Evolutionary conservation across 495 filamentous ascomycete species (phyloP).

Genomic region (Bacidia rubella): DNA sequence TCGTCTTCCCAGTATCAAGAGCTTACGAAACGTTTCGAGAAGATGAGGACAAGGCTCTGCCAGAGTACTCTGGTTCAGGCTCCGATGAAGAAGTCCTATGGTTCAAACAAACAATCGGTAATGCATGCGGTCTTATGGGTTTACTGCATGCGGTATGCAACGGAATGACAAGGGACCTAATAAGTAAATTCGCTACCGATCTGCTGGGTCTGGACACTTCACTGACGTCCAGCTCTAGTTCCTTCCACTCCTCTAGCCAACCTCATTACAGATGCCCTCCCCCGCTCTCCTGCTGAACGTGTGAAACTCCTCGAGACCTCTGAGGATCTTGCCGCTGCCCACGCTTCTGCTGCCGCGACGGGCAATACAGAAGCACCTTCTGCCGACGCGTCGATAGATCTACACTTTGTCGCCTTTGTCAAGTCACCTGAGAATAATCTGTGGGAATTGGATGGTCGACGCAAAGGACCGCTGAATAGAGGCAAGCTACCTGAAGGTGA

Average conservation of each 20-base stretch:
- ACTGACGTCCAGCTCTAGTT: slow-evolving; percentile 2
- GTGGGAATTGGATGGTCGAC: slow-evolving; percentile 71
- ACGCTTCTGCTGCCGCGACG: slow-evolving; percentile 50
- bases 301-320: slow-evolving; percentile 58
- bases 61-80: slow-evolving; percentile 37
- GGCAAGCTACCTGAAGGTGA: slow-evolving; percentile 47
- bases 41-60: slow-evolving; percentile 22
- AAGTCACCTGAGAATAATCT: slow-evolving; percentile 49
- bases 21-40: slow-evolving; percentile 34
- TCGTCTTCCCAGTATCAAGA: slow-evolving; percentile 36
- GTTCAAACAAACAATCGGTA: slow-evolving; percentile 53
- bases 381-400: slow-evolving; percentile 46
- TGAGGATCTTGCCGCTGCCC: slow-evolving; percentile 50
- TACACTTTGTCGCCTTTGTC: slow-evolving; percentile 74
- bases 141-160: slow-evolving; percentile 46
- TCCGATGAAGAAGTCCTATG: slow-evolving; percentile 42
- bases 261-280: slow-evolving; percentile 21
- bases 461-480: slow-evolving; percentile 62
- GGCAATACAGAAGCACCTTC: slow-evolving; percentile 56
- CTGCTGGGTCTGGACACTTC: not conserved
- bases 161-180: slow-evolving; percentile 28
- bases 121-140: slow-evolving; percentile 52
- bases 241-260: slow-evolving; percentile 22
- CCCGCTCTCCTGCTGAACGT: slow-evolving; percentile 32
- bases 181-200: slow-evolving; percentile 19